Base-by-base conservation (phyloP, 768 basidiomycete genomes). In the Termitomyces sp. region DNA sequence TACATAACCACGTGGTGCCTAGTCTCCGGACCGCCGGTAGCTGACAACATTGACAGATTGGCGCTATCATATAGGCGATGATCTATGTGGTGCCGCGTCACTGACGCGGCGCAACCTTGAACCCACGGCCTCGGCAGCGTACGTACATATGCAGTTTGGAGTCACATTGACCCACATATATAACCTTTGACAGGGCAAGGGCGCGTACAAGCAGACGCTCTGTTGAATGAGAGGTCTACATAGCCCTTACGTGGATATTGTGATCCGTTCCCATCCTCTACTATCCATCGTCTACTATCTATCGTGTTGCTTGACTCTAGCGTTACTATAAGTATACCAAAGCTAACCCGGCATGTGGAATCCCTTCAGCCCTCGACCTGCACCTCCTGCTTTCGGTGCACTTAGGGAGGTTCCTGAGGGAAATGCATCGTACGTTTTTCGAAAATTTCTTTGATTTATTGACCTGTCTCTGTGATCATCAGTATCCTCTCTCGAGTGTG, bases 401-500 rank as follows among this genome's bases (percentile, higher is more conserved):
- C 63, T 60, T n/a, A 67, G 63, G 24, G 46, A 64, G 20, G 45
- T 68, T 9, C 68, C 68, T n/a, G 68, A 68, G 52, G 39, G 50
- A 24, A 64, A 12, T 20, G 58, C 61, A 52, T 57, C 68, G 68
- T 68, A 52, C 44, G 68, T 55, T 42, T 57, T 33, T 18, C 4
- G 6, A 2, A 1, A 2, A 8, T 13, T 49, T 28, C 13, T 24
- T 11, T 45, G 8, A 11, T 11, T 36, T 49, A 24, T 58, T n/a
- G 28, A 50, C 39, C 6, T 40, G 22, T 24, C 39, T 45, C 18
- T 54, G 45, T 6, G 32, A 50, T 51, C 5, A 7, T 49, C 44
- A 79, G 77, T 20, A 63, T 58, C 33, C 60, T 77, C 12, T 81
- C 81, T 8, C 71, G 69, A 45, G 68, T 82, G 9, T 40, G 79